Evolutionary conservation across 192 early-diverging fungal genomes (phyloP), one percentile per base, ranked within the genome.

Genomic region (Funneliformis geosporum): DNA sequence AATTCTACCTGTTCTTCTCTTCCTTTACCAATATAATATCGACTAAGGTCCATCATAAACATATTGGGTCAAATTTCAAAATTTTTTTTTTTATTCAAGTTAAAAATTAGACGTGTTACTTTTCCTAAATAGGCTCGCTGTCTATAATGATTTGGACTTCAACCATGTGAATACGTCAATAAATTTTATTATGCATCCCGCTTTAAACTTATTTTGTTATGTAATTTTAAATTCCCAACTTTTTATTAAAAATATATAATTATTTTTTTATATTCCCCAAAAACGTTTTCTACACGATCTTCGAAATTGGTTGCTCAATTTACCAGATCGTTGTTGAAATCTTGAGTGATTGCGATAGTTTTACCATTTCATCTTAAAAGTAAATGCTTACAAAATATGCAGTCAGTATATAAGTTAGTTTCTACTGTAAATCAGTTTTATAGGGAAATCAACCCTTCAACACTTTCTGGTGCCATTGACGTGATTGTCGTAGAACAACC

Each of bases 391-490:
- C 5, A 21, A 43, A 75, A 12, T 25, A 86, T 86, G 85, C 80
- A 86, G 18, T 84, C 82, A 64, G 85, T 86, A 64, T 87, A 85
- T 43, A 84, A 80, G 75, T 80, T 89, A n/a, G 83, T 96, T 65
- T 90, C 90, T 28, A 90, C 95, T 23, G 95, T 97, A 64, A 91
- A 91, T 80, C 91, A 93, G 80, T 95, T 99, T 79, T 98, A 96
- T 86, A 95, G 92, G 81, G 97, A 96, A 79, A 92, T 98, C 72
- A 99, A 99, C 83, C 96, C 98, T 0, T 90, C 98, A 2, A 99
- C 98, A 0, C 92, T 99, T 27, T 95, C 95, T 8, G 98, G 98
- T 23, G 97, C 98, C 43, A 98, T 99, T 84, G 98, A 99, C 84
- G 94, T 99, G 67, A 88, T 99, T n/a, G 96, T 98, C 12, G 96